These are phyloP conservation scores for Apium graveolens DNA, from an alignment of 129 eudicot genomes.

Conservation along the genomic window DNA sequence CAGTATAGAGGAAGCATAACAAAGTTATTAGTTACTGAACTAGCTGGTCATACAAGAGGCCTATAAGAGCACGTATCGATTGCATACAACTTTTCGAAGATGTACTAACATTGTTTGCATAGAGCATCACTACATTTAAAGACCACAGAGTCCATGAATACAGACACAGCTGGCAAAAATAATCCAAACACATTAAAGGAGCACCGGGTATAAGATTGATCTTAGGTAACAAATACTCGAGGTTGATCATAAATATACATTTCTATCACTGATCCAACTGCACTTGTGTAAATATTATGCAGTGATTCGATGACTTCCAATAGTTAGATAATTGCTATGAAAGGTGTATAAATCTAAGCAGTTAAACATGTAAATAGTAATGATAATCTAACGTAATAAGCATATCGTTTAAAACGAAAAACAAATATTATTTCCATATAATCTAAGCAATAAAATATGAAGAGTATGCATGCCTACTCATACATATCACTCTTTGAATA, in stretches of 20 bases:
- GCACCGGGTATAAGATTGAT: too few relatives aligned
- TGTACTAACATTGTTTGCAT: background rate
- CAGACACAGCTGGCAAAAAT: background rate
- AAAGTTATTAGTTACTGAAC: background rate
- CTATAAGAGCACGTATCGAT: background rate
- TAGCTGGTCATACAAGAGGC: background rate
- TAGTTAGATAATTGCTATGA: background rate
- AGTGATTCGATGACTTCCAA: background rate
- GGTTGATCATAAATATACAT: background rate
- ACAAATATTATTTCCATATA: background rate
- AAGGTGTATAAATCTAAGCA: background rate
- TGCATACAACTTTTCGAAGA: background rate
- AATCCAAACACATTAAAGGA: background rate
- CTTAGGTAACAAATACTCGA: too few relatives aligned
- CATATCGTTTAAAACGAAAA: background rate
- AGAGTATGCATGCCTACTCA: background rate
- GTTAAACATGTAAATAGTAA: background rate
- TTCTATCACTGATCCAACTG: background rate
- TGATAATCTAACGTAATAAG: background rate
- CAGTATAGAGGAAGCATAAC: conserved; percentile 15
- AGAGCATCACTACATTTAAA: background rate
- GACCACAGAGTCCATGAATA: too few relatives aligned
- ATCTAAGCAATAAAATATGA: background rate
- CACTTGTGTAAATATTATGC: background rate
- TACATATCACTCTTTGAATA: background rate